Evolutionary conservation across 2,329 filamentous ascomycete species (phyloP).

Genomic region (Fusarium liriodendri): DNA sequence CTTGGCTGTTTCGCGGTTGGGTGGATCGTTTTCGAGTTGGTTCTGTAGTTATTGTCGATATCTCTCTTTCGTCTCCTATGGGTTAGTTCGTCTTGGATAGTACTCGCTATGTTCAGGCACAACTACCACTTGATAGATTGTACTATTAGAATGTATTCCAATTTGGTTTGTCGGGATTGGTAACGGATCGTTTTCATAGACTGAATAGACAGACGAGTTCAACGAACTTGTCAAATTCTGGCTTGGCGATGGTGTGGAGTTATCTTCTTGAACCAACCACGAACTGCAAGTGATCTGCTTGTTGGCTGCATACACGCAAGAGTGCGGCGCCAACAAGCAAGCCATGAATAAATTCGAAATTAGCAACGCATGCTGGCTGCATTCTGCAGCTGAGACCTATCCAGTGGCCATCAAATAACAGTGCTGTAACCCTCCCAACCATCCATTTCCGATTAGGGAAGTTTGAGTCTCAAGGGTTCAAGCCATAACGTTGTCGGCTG

Average conservation of each 20-base stretch:
- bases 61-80: background rate
- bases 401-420: background rate
- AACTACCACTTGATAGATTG: background rate
- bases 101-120: background rate
- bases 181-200: background rate
- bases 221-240: too few relatives aligned
- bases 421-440: background rate
- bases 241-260: background rate
- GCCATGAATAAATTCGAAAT: background rate
- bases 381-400: background rate
- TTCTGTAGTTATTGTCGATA: background rate
- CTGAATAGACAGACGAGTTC: background rate
- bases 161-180: background rate
- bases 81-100: background rate
- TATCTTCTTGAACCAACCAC: background rate
- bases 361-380: background rate
- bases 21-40: background rate
- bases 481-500: background rate
- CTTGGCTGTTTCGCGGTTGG: background rate
- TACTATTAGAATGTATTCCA: background rate
- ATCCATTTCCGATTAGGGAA: background rate
- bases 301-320: conserved; percentile 16
- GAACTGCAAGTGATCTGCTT: background rate
- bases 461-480: background rate
- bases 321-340: conserved; percentile 4